phyloP scores from a whole-genome alignment of 139 green algal genomes.

The Tetraselmis striata region DNA sequence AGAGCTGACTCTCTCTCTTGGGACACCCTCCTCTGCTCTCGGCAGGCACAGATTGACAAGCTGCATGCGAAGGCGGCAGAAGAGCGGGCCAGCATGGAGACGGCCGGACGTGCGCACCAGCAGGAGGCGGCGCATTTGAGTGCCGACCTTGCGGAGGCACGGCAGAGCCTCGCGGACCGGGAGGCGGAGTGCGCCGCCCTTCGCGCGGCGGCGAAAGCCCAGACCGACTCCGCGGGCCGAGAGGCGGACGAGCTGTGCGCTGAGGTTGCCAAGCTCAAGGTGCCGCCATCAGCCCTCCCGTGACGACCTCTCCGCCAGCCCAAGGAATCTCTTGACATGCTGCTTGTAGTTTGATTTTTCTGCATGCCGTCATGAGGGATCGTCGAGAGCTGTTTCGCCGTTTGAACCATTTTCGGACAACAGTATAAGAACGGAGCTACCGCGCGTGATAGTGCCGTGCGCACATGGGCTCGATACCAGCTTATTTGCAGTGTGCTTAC shows the following conservation, averaged over 20 bases:
- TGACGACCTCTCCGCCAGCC: too few relatives aligned
- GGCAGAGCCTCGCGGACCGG: neutral
- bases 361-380: too few relatives aligned
- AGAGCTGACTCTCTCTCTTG: too few relatives aligned
- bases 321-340: too few relatives aligned
- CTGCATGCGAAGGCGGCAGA: neutral
- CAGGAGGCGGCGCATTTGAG: neutral
- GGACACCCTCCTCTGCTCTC: too few relatives aligned
- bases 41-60: neutral
- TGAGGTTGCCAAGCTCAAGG: neutral
- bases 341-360: too few relatives aligned
- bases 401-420: too few relatives aligned
- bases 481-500: too few relatives aligned
- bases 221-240: neutral
- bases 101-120: neutral
- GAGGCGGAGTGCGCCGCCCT: neutral
- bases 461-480: too few relatives aligned
- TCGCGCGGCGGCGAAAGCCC: neutral
- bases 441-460: too few relatives aligned
- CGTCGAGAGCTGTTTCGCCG: too few relatives aligned
- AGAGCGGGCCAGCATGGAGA: neutral
- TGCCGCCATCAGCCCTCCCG: neutral
- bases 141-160: neutral
- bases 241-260: neutral
- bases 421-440: too few relatives aligned